phyloP scores from a whole-genome alignment of 805 yeast species.

The Scheffersomyces ergatensis region DNA sequence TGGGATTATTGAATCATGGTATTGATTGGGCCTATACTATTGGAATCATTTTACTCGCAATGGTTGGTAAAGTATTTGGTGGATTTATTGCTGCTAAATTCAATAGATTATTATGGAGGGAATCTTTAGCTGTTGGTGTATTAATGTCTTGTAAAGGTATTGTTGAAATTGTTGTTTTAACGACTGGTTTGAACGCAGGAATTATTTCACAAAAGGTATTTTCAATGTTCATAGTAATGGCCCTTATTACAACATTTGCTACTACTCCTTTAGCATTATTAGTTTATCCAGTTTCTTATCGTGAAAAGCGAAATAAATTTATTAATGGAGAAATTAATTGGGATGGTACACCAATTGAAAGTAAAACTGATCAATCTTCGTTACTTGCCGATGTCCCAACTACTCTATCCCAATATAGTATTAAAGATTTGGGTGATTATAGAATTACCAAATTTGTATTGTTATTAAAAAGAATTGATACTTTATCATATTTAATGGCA shows the following conservation, averaged over 20 bases:
- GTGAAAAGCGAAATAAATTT: conserved; percentile 46
- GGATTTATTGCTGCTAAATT: conserved; percentile 64
- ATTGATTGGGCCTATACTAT: conserved; percentile 76
- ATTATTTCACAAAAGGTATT: conserved; percentile 64
- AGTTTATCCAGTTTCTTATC: conserved; percentile 60
- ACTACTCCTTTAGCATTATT: conserved; percentile 72
- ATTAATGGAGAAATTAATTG: conserved; percentile 21
- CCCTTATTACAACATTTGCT: conserved; percentile 70
- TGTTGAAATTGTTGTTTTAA: conserved; percentile 77
- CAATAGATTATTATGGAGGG: conserved; percentile 68
- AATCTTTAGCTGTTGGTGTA: conserved; percentile 72
- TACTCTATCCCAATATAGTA: background rate
- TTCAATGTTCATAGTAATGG: conserved; percentile 84
- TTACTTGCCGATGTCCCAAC: background rate
- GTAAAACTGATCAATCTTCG: background rate
- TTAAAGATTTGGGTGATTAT: conserved; percentile 17
- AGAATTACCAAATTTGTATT: conserved; percentile 22
- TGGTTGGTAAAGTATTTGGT: conserved; percentile 65
- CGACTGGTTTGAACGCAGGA: conserved; percentile 68
- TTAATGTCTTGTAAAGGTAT: conserved; percentile 89
- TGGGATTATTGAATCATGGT: conserved; percentile 62
- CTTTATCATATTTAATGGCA: conserved; percentile 31
- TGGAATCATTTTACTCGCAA: conserved; percentile 65
- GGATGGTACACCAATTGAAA: conserved; percentile 20
- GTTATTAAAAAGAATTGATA: conserved; percentile 28